Base-by-base conservation (phyloP, 495 filamentous ascomycete species). In the Neurospora sp. region DNA sequence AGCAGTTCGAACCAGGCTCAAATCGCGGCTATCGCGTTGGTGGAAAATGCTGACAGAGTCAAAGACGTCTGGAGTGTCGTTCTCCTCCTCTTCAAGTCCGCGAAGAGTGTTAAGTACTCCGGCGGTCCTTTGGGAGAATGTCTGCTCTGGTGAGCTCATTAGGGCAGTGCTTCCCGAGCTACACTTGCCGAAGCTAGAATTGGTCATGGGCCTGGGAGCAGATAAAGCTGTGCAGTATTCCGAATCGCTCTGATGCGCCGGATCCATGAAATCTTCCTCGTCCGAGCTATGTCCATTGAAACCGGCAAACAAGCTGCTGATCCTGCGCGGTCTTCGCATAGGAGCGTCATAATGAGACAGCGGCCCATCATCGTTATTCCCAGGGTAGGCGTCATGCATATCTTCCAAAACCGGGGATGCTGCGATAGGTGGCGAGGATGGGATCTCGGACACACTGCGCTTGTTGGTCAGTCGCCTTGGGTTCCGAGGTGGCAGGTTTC, bases 271-370 rank as follows among this genome's bases (percentile, higher is more conserved):
- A 46, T 89, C 88, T 39, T 89, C 81, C 70, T 89, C 87, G 70
- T 90, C 88, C 3, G 87, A 88, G 74, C 86, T 88, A 70, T 75
- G 89, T 8, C 84, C 83, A 71, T 90, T 86, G 75, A 96, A 95
- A 1, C 93, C 93, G 27, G 93, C 93, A 78, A 96, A 95, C n/a
- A 97, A 84, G 79, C 92, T 95, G 77, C 91, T 94, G 39, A 92
- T 90, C 74, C 92, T 85, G 75, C 90, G 88, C 2, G 92, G 93
- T 42, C 92, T 86, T 73, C 91, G 88, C 72, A 93, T 84, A 23
- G 87, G 86, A 16, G 88, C 86, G 42, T 82, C 86, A n/a, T 90
- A 86, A 69, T 82, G 85, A 5, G 89, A 89, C 73, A 95, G 79
- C 3, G 93, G 92, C 0, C 91, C 93, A 75, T 94, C 91, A 77